Evolutionary conservation across 2,329 filamentous ascomycete species (phyloP).

Genomic region (Paecilomyces niveus): DNA sequence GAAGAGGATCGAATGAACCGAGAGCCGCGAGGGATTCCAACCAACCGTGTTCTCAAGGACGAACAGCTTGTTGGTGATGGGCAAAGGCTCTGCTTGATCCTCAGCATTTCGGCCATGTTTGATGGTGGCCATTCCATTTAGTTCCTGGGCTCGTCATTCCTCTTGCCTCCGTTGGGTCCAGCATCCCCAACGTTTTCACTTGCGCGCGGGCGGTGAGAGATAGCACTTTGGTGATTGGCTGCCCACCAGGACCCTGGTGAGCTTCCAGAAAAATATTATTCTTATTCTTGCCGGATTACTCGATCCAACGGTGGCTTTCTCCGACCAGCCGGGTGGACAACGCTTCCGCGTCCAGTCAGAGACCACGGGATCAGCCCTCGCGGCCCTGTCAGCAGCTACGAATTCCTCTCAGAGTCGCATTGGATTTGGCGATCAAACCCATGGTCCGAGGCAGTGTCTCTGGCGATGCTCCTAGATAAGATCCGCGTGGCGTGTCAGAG

Average conservation of each 20-base stretch:
- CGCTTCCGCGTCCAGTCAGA: background rate
- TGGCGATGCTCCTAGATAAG: background rate
- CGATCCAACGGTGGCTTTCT: background rate
- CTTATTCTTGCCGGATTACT: background rate
- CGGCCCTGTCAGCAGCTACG: background rate
- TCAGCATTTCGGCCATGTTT: background rate
- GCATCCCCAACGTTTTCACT: conserved; percentile 2
- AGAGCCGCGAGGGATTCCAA: too few relatives aligned
- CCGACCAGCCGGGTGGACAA: background rate
- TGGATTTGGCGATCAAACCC: background rate
- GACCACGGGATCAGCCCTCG: too few relatives aligned
- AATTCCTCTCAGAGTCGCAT: background rate
- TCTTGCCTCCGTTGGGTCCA: conserved; percentile 2
- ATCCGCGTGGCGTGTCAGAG: background rate
- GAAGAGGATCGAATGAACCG: too few relatives aligned
- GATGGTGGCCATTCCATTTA: background rate
- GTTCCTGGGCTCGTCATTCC: background rate
- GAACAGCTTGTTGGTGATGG: background rate
- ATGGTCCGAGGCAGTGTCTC: background rate
- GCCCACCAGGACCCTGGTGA: background rate
- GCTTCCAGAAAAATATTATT: background rate
- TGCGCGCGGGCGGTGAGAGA: background rate
- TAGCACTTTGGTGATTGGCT: background rate
- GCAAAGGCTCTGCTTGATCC: background rate
- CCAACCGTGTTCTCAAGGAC: too few relatives aligned